These are phyloP conservation scores for Candida mattraensis DNA, from an alignment of 805 yeast genomes.

Conservation along the genomic window DNA sequence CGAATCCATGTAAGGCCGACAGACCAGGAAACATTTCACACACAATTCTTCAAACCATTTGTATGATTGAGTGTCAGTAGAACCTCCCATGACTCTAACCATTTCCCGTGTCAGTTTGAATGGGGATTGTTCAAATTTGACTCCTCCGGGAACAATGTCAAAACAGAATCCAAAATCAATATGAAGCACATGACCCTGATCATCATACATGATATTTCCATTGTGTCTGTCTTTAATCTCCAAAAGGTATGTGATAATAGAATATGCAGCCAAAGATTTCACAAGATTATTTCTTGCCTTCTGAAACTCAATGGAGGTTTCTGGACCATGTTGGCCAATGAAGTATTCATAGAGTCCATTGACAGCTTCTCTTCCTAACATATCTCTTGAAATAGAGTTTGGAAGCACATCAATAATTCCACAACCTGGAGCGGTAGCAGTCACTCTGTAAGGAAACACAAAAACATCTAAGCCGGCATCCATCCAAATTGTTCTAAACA, in stretches of 20 bases:
- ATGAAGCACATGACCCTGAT: slow-evolving; percentile 90
- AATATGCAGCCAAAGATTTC: slow-evolving; percentile 91
- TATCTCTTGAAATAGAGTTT: slow-evolving; percentile 91
- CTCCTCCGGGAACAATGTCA: slow-evolving; percentile 99
- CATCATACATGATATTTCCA: slow-evolving; percentile 96
- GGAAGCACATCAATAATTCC: slow-evolving; percentile 98
- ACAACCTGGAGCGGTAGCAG: slow-evolving; percentile 99
- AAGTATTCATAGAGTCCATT: slow-evolving; percentile 94
- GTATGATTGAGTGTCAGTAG: slow-evolving; percentile 78
- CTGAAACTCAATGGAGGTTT: slow-evolving; percentile 84
- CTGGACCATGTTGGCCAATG: slow-evolving; percentile 92
- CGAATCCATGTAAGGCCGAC: slow-evolving; percentile 83
- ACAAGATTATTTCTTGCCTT: slow-evolving; percentile 89
- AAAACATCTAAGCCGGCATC: slow-evolving; percentile 84
- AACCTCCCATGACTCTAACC: slow-evolving; percentile 96
- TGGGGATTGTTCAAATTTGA: slow-evolving; percentile 96
- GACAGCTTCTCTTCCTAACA: slow-evolving; percentile 98
- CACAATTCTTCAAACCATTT: slow-evolving; percentile 94
- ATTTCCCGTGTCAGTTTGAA: slow-evolving; percentile 95
- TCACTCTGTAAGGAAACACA: slow-evolving; percentile 91
- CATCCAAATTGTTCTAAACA: slow-evolving; percentile 89
- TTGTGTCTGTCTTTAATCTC: slow-evolving; percentile 98
- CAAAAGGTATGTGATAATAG: slow-evolving; percentile 82
- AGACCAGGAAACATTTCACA: slow-evolving; percentile 85
- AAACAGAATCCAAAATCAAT: slow-evolving; percentile 98